Base-by-base conservation (phyloP, 805 yeast species). In the Scheffersomyces stipitis region DNA sequence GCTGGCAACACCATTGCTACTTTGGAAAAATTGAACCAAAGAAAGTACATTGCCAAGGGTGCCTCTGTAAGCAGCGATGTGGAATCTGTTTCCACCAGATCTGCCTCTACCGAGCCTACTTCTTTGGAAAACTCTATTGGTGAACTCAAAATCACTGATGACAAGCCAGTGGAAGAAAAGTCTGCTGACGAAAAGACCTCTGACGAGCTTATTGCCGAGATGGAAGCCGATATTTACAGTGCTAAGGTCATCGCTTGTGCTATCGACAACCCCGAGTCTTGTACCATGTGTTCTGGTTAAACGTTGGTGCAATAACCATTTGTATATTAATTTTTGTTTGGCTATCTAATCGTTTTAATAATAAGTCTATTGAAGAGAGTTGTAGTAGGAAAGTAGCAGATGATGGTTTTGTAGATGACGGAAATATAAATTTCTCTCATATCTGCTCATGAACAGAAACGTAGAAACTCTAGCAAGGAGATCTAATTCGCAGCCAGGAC, bases 221-320 rank as follows among this genome's bases (percentile, higher is more conserved):
- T 67, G 15, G 91, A 82, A 51, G 80, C 72, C 41, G 96, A 91
- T 62, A 91, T 91, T 52, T 93, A 72, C 76, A 87, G 91, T 64
- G 84, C 95, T 17, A 83, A 90, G 66, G 98, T 86, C 23, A 81
- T 91, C 67, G 96, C 96, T 24, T 91, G 99, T 74, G 95, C 97
- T 38, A 89, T 93, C 62, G 82, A 86, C 63, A 91, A 93, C 71
- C 97, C 97, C 41, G 98, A 87, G 70, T 80, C 98, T 34, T 91
- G 99, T 70, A 91, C 91, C 59, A 93, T 93, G 98, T 93, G 99
- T 74, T 91, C 98, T 42, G 98, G 98, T 72, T 93, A 69, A 65
- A 20, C 24, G 7, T 7, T 10, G 10, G 7, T 20, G 24, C 7
- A 20, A 20, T n/a, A n/a, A n/a, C n/a, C n/a, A n/a, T n/a, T n/a